Base-by-base conservation (phyloP, 306 rosid species). In the Vigna reflexopilosa region DNA sequence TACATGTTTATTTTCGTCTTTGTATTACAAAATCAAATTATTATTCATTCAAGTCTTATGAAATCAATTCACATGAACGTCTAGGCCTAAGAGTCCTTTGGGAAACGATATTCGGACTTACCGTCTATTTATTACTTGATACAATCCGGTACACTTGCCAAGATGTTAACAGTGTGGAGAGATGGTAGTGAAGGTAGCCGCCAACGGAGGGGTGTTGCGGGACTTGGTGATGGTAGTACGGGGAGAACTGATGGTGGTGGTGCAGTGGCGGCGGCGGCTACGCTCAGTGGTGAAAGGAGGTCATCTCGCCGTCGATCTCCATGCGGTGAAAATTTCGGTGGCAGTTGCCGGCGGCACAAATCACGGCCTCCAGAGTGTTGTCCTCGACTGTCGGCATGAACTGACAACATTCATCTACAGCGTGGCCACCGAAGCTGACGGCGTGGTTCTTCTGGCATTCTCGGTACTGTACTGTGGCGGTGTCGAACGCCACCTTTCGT, bases 311-410 rank as follows among this genome's bases (percentile, higher is more conserved):
- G 70, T 83, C 86, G 32, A 85, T 84, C 85, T 94, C 97, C 50
- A 87, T 90, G n/a, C 98, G 95, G 87, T 94, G 98, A 70, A 94
- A 94, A 56, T 92, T 94, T 50, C 98, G 93, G 89, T 94, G 98
- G 72, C 97, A 94, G 89, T 82, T 86, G 65, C 97, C 92, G 50
- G 98, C 97, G 50, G 98, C 98, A 77, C 98, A 94, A 75, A 87
- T 89, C 4, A 94, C 92, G 2, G 91, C 95, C 78, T 94, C 98
- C 16, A 94, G 85, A 1, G 91, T 83, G 12, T 97, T 95, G 52
- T 88, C 97, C 3, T 88, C 98, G 0, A 97, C 98, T 2, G 95
- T 91, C 0, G 97, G 84, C 49, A 94, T 81, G 85, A 94, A 94
- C 90, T 92, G 95, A 15, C 98, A 77, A 67, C 98, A 20, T 20